Percentiles rank a stretch among this genome's conserved stretches.
These are phyloP conservation scores for Diaporthe vexans DNA, from an alignment of 2,329 filamentous ascomycete species.

Conservation along the genomic window DNA sequence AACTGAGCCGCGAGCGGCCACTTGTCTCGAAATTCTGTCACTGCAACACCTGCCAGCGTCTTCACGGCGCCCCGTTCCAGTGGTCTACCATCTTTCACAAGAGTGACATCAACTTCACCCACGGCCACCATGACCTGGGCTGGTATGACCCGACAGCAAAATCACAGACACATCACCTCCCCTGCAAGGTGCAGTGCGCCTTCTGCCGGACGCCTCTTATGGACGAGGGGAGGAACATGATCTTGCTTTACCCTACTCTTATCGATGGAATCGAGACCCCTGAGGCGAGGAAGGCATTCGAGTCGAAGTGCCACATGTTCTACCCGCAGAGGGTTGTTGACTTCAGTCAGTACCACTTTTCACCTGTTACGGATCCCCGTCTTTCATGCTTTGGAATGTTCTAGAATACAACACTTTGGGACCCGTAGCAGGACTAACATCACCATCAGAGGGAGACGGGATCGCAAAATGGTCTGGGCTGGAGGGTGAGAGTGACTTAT, in stretches of 20 bases:
- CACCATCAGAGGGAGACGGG: conserved; percentile 78
- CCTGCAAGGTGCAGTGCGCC: conserved; percentile 84
- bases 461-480: conserved; percentile 83
- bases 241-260: conserved; percentile 82
- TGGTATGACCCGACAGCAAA: conserved; percentile 80
- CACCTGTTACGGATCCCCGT: too few relatives aligned
- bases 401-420: too few relatives aligned
- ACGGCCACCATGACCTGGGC: conserved; percentile 73
- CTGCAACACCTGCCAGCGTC: conserved; percentile 82
- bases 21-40: conserved; percentile 86
- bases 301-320: conserved; percentile 83
- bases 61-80: conserved; percentile 89
- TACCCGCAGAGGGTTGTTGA: conserved; percentile 84
- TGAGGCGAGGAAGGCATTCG: conserved; percentile 74
- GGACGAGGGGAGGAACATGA: conserved; percentile 91
- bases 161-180: conserved; percentile 75
- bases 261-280: conserved; percentile 73
- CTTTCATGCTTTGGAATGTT: too few relatives aligned
- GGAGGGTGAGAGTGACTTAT: conserved; percentile 58
- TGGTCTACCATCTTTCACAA: conserved; percentile 93
- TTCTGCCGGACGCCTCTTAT: conserved; percentile 85
- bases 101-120: conserved; percentile 77
- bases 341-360: too few relatives aligned
- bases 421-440: too few relatives aligned
- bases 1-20: conserved; percentile 77